Conservation (phyloP, 768 basidiomycete genomes). For the Boletus tylopilopsis region DNA sequence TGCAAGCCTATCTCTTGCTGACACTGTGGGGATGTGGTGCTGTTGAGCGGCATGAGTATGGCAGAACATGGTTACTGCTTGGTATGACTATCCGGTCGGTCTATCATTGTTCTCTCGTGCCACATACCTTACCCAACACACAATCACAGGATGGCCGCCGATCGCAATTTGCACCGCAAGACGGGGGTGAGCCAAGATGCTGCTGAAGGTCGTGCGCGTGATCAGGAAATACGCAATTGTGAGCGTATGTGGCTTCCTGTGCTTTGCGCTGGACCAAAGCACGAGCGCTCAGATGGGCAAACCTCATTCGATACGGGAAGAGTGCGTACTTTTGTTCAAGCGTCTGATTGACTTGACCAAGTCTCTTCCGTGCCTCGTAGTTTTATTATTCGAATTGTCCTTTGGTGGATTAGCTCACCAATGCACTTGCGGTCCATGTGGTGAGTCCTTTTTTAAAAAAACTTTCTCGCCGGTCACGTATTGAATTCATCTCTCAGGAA, state of each 20-base stretch:
- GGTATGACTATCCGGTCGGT: slow-evolving; percentile 81
- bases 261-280: slow-evolving; percentile 83
- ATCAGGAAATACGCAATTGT: slow-evolving; percentile 86
- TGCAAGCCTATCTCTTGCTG: slow-evolving; percentile 91
- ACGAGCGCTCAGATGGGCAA: slow-evolving; percentile 96
- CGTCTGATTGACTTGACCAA: not conserved
- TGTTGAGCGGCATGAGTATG: slow-evolving; percentile 94
- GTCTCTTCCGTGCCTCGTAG: slow-evolving; percentile 34
- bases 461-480: not conserved
- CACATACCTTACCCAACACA: slow-evolving; percentile 10
- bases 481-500: slow-evolving; percentile 44
- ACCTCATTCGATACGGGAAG: slow-evolving; percentile 88
- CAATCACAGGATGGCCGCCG: slow-evolving; percentile 82
- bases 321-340: slow-evolving; percentile 51
- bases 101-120: not conserved
- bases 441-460: slow-evolving; percentile 47
- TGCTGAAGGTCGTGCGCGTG: slow-evolving; percentile 75
- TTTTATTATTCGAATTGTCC: slow-evolving; percentile 82
- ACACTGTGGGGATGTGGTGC: slow-evolving; percentile 91
- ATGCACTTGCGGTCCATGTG: slow-evolving; percentile 71
- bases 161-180: slow-evolving; percentile 92
- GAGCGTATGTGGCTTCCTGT: slow-evolving; percentile 93
- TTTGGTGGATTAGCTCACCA: slow-evolving; percentile 69
- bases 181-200: slow-evolving; percentile 61
- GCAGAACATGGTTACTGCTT: slow-evolving; percentile 86